Base-by-base conservation (phyloP, 176 grass and related monocot genomes). In the Juncus effusus region DNA sequence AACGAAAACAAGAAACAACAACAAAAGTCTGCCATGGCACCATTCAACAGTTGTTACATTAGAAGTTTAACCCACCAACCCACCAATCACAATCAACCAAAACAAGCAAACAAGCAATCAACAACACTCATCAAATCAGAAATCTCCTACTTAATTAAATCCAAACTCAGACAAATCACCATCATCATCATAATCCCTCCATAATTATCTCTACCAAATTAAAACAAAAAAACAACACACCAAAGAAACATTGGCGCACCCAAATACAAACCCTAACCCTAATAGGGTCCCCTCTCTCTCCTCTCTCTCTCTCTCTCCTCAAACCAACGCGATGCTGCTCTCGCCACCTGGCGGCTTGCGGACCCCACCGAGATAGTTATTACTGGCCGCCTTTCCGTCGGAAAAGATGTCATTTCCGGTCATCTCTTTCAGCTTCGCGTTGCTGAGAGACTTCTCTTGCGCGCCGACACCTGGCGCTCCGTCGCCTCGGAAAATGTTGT, bases 321-420 rank as follows among this genome's bases (percentile, higher is more conserved):
- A 96, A 70, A 90, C 87, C 87, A 96, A 73, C 6, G 87, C 81
- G 61, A 96, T 96, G 84, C 91, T 96, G 91, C 87, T 96, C 63
- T 90, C 87, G 7, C 91, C 91, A 47, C 91, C 87, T 2, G 91
- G 91, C 0, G 91, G 91, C 73, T 96, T 96, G 86, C 91, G 91
- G 87, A 89, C 83, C 15, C 91, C 91, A 1, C 91, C 87, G 0
- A 96, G 82, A 81, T 82, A 96, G 61, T 90, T 72, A 42, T 86
- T 67, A 37, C 81, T 67, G 10, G 84, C 75, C 7, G 86, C 84
- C 73, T 90, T 78, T 40, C 78, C 84, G 3, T 96, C 91, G 0
- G 91, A 83, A 38, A 96, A 96, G 60, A 96, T 96, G 78, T 96
- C 81, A 14, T 76, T 90, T 67, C 91, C 91, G 1, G 73, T 96